phyloP scores from a whole-genome alignment of 805 yeast species.

The Pichia heedii region DNA sequence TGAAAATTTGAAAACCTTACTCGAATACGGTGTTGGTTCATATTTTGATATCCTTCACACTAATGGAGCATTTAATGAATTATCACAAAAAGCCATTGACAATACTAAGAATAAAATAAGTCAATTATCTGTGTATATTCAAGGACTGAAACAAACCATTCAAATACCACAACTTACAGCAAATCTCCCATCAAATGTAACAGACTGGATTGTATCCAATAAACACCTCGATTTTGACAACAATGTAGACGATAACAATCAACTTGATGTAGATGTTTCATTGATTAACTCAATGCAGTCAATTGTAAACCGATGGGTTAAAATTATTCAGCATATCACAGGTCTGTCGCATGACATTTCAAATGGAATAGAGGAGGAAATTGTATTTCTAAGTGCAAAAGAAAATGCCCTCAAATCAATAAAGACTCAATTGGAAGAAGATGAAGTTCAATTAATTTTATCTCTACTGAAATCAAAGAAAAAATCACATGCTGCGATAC shows the following conservation, averaged over 20 bases:
- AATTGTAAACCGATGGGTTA: conserved; percentile 67
- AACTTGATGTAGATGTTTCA: conserved; percentile 37
- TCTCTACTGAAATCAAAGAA: conserved; percentile 59
- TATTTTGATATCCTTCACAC: conserved; percentile 47
- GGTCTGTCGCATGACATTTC: conserved; percentile 41
- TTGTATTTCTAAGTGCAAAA: conserved; percentile 69
- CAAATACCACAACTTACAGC: conserved; percentile 56
- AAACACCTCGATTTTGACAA: conserved; percentile 7
- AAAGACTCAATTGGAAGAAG: conserved; percentile 46
- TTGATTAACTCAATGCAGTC: conserved; percentile 64
- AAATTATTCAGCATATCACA: conserved; percentile 49
- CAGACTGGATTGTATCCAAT: conserved; percentile 26
- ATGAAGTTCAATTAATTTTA: conserved; percentile 48
- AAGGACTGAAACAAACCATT: conserved; percentile 56
- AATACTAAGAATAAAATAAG: conserved; percentile 53
- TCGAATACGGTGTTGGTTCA: conserved; percentile 59
- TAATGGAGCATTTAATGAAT: conserved; percentile 6
- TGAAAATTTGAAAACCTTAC: conserved; percentile 21
- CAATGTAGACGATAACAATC: conserved; percentile 14
- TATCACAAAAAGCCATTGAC: conserved; percentile 29
- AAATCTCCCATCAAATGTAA: conserved; percentile 44
- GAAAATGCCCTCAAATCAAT: conserved; percentile 50
- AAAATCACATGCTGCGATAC: conserved; percentile 70
- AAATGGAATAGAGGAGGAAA: conserved; percentile 57
- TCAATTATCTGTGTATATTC: conserved; percentile 59